Percentiles rank a stretch among this genome's conserved stretches.
These are phyloP conservation scores for Diplodia intermedia DNA, from an alignment of 2,329 filamentous ascomycete species.

Conservation along the genomic window DNA sequence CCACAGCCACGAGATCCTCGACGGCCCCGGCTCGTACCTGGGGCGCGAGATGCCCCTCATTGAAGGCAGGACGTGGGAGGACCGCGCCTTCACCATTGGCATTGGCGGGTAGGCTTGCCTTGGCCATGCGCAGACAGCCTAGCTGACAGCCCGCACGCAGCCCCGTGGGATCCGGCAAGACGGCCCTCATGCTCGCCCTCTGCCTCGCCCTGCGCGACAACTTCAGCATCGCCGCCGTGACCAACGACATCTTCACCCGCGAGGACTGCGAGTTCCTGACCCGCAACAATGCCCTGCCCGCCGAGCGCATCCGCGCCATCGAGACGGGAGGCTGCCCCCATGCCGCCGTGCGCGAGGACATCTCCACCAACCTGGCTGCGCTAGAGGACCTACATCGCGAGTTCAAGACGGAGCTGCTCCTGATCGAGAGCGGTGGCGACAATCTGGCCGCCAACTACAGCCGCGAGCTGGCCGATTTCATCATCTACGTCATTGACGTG, in stretches of 20 bases:
- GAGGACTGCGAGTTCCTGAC: slow-evolving; percentile 99
- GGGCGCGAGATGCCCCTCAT: slow-evolving; percentile 92
- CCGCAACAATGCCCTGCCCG: slow-evolving; percentile 79
- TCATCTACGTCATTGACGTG: slow-evolving; percentile 98
- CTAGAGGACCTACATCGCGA: slow-evolving; percentile 85
- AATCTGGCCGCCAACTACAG: slow-evolving; percentile 98
- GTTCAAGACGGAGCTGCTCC: slow-evolving; percentile 81
- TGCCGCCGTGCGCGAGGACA: slow-evolving; percentile 96
- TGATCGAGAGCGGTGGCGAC: slow-evolving; percentile 95
- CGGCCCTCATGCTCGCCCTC: slow-evolving; percentile 92
- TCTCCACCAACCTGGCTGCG: slow-evolving; percentile 89
- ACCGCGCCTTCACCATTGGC: slow-evolving; percentile 93
- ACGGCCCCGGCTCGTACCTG: slow-evolving; percentile 88
- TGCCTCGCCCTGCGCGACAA: slow-evolving; percentile 80
- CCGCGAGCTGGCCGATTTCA: slow-evolving; percentile 93
- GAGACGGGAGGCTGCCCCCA: slow-evolving; percentile 98
- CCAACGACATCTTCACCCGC: slow-evolving; percentile 97
- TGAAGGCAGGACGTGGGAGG: slow-evolving; percentile 84
- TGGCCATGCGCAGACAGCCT: slow-evolving; percentile 61
- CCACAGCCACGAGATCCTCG: slow-evolving; percentile 93
- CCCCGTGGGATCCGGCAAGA: slow-evolving; percentile 96
- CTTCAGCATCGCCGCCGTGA: slow-evolving; percentile 92
- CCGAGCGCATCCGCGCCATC: slow-evolving; percentile 87
- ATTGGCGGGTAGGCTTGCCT: slow-evolving; percentile 80
- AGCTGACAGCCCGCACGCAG: slow-evolving; percentile 79